Percentiles rank a stretch among this genome's conserved stretches.
phyloP scores from a whole-genome alignment of 306 rosid genomes.

The Herpetospermum pedunculosum region DNA sequence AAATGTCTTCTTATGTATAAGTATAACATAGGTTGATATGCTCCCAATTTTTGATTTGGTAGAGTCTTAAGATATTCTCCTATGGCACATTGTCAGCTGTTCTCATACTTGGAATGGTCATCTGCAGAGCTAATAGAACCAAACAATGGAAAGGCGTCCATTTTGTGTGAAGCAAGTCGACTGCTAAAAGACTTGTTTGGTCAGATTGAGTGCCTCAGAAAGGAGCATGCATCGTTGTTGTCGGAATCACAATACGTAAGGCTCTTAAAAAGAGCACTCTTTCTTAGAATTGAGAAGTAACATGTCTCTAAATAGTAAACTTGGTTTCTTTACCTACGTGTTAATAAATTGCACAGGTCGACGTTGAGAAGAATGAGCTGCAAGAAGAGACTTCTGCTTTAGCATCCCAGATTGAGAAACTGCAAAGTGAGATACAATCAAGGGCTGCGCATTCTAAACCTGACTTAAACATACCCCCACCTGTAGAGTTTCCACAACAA shows the following conservation, averaged over 20 bases:
- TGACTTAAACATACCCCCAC: conserved; percentile 51
- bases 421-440: conserved; percentile 51
- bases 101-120: not conserved
- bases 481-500: conserved; percentile 16
- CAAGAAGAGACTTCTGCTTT: conserved; percentile 59
- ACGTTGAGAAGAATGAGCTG: conserved; percentile 63
- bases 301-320: not conserved
- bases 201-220: conserved; percentile 56
- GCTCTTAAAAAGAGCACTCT: not conserved
- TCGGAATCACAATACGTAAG: conserved; percentile 77
- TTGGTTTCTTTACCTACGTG: not conserved
- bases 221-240: conserved; percentile 45
- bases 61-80: not conserved
- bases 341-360: conserved; percentile 37
- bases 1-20: not conserved
- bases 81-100: not conserved
- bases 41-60: not conserved
- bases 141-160: conserved; percentile 65
- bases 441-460: conserved; percentile 52
- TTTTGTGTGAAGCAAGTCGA: conserved; percentile 45
- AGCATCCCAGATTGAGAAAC: conserved; percentile 53
- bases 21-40: not conserved
- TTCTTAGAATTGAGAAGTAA: not conserved
- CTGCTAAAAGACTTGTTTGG: conserved; percentile 53
- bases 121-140: conserved; percentile 43